Evolutionary conservation across 2,329 filamentous ascomycete genomes (phyloP).

Genomic region (Byssochlamys sp.): DNA sequence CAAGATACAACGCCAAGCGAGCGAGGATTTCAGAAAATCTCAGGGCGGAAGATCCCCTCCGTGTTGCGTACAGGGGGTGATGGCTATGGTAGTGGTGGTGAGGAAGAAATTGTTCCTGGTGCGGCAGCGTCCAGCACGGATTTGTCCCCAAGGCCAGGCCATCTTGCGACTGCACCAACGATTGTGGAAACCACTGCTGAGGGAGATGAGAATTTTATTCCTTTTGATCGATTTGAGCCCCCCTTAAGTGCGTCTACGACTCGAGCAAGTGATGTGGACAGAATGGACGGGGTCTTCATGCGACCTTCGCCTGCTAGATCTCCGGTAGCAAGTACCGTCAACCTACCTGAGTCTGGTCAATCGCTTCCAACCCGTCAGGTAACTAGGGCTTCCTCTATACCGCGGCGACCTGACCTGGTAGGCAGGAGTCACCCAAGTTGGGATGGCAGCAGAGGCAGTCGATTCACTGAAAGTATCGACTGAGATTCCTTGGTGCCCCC

Average conservation of each 20-base stretch:
- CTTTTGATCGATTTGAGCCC: background rate
- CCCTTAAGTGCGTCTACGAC: conserved; percentile 20
- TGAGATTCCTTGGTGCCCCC: background rate
- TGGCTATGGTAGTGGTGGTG: conserved; percentile 32
- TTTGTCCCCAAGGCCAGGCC: conserved; percentile 13
- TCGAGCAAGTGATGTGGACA: conserved; percentile 21
- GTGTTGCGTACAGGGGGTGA: conserved; percentile 39
- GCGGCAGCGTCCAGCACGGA: conserved; percentile 15
- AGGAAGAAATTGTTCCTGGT: conserved; percentile 21
- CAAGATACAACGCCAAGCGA: conserved; percentile 30
- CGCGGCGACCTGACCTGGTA: conserved; percentile 27
- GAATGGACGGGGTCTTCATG: conserved; percentile 23
- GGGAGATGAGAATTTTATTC: background rate
- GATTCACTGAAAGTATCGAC: conserved; percentile 31
- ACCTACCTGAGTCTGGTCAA: conserved; percentile 13
- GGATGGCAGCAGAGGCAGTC: conserved; percentile 38
- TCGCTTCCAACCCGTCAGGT: conserved; percentile 14
- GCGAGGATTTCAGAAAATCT: conserved; percentile 42
- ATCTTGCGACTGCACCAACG: conserved; percentile 2
- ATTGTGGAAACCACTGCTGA: conserved; percentile 8
- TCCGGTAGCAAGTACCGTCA: conserved; percentile 29
- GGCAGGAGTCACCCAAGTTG: conserved; percentile 34
- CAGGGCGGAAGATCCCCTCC: conserved; percentile 39
- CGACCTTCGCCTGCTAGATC: conserved; percentile 36
- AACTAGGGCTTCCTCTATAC: conserved; percentile 15